phyloP scores from a whole-genome alignment of 2,329 filamentous ascomycete genomes.

The Sordariomycetes sp. region DNA sequence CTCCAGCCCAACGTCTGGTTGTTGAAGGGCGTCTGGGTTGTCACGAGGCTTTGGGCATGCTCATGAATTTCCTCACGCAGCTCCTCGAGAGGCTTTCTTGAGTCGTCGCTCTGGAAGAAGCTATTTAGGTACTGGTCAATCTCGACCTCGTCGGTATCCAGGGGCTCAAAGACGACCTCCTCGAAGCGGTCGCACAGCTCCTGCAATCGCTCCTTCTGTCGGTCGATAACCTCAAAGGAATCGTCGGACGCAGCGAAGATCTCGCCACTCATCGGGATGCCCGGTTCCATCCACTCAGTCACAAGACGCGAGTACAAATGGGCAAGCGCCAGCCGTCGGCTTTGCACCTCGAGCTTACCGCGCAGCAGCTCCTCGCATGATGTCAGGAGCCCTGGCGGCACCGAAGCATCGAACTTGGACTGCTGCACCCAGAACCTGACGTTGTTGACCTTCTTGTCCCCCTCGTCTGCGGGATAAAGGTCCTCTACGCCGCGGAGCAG shows the following conservation, averaged over 20 bases:
- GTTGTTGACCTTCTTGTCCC: conserved; percentile 19
- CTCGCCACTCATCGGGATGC: conserved; percentile 3
- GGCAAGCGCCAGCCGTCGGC: conserved; percentile 26
- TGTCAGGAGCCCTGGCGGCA: conserved; percentile 18
- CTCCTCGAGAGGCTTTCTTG: conserved; percentile 11
- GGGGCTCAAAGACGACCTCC: conserved; percentile 24
- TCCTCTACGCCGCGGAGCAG: neutral
- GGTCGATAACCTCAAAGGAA: conserved; percentile 18
- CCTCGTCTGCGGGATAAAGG: neutral
- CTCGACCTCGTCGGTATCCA: conserved; percentile 19
- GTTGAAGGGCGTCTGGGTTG: conserved; percentile 14
- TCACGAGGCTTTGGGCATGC: conserved; percentile 8
- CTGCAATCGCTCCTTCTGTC: conserved; percentile 17
- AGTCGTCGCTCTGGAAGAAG: conserved; percentile 21
- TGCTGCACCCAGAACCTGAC: conserved; percentile 24
- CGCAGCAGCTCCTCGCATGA: conserved; percentile 21
- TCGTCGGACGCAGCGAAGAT: neutral
- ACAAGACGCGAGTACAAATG: conserved; percentile 29
- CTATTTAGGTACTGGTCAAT: conserved; percentile 24
- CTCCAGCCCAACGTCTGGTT: conserved; percentile 19
- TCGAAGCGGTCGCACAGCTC: conserved; percentile 27
- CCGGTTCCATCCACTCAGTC: conserved; percentile 27
- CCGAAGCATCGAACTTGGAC: conserved; percentile 23
- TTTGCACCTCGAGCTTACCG: conserved; percentile 22
- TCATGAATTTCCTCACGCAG: conserved; percentile 14